phyloP scores from a whole-genome alignment of 805 yeast species.

The Schizosaccharomyces japonicus region DNA sequence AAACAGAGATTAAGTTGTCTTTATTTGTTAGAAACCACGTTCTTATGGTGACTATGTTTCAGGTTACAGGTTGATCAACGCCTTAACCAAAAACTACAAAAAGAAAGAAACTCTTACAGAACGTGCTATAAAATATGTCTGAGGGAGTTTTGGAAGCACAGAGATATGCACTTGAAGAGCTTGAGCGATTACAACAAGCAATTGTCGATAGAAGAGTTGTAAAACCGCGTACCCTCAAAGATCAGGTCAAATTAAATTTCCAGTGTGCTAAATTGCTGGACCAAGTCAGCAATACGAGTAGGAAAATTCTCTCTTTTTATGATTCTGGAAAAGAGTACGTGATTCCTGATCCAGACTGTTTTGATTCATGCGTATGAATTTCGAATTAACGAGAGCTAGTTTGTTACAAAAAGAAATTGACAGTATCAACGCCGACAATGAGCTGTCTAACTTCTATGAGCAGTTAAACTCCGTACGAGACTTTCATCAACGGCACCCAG shows the following conservation, averaged over 20 bases:
- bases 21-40: no score
- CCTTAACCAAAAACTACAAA: no score
- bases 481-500: slow-evolving; percentile 15
- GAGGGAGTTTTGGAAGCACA: slow-evolving; percentile 9
- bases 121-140: slow-evolving; percentile 3
- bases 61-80: no score
- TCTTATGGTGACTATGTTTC: no score
- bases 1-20: no score
- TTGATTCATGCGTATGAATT: slow-evolving; percentile 5
- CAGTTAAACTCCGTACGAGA: slow-evolving; percentile 16
- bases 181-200: slow-evolving; percentile 49
- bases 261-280: slow-evolving; percentile 33
- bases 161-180: slow-evolving; percentile 17
- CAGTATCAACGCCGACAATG: slow-evolving; percentile 9
- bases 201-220: slow-evolving; percentile 31
- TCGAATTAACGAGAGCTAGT: slow-evolving; percentile 8
- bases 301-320: slow-evolving; percentile 9
- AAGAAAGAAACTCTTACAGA: no score
- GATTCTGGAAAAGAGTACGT: not conserved
- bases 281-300: slow-evolving; percentile 21
- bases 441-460: slow-evolving; percentile 20
- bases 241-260: slow-evolving; percentile 21
- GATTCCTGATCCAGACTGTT: no score
- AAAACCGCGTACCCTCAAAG: slow-evolving; percentile 10
- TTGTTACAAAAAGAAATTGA: slow-evolving; percentile 9